Base-by-base conservation (phyloP, 257 asterid species). In the Eucommia ulmoides region DNA sequence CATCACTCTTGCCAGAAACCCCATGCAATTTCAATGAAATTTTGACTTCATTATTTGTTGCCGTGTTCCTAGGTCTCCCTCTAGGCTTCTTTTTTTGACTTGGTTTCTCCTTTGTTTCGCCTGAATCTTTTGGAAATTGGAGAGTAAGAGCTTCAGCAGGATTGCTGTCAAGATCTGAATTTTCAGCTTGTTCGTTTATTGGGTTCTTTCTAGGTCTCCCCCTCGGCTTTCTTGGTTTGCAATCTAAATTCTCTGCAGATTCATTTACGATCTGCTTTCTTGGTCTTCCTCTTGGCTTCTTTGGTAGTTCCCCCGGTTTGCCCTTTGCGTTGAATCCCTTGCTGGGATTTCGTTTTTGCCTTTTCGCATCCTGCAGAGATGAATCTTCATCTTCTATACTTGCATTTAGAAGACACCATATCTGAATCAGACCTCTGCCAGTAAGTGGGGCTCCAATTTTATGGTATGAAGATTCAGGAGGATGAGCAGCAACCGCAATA, bases 391-490 rank as follows among this genome's bases (percentile, higher is more conserved):
- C 69, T 48, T 66, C 60, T 48, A 16, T 54, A 53, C 49, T 51
- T 29, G 41, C 50, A 61, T 82, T 66, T 61, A 77, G 60, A 29
- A 91, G 59, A 71, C 96, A 77, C 98, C 99, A 91, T 62, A 91
- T 81, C 75, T 86, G 96, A 67, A 91, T 52, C 55, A 67, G 73
- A 52, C 99, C 99, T 65, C 94, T 73, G 58, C 99, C 99, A n/a
- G 67, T 68, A 58, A 83, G 71, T 24, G 84, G 71, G 60, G 75
- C 88, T 50, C 92, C 99, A 50, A 83, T 63, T 74, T 72, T 83
- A 79, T 83, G 93, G 66, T 81, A 81, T 49, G 80, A 71, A 56
- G 96, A 86, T 50, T 75, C 83, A 41, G 96, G 94, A 57, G 99
- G 95, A 67, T 91, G 88, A 46, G 93, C 72, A 52, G 96, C 92